Conservation (phyloP, 805 yeast genomes). For the Saturnispora kantuleensis region DNA sequence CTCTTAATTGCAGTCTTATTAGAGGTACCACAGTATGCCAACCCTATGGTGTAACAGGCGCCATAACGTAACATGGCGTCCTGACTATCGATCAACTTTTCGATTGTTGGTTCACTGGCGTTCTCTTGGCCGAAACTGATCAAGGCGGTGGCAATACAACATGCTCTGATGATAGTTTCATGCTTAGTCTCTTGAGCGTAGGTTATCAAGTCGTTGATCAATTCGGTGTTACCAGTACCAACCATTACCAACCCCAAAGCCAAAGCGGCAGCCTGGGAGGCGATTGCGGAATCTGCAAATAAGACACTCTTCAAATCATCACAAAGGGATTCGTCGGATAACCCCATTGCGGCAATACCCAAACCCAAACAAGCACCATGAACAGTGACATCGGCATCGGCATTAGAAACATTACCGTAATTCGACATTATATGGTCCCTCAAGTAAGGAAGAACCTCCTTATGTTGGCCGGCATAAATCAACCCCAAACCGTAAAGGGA, state of each 20-base stretch:
- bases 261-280: slow-evolving; percentile 94
- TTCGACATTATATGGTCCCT: slow-evolving; percentile 61
- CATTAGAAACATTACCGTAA: slow-evolving; percentile 29
- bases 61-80: slow-evolving; percentile 87
- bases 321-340: slow-evolving; percentile 61
- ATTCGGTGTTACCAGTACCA: slow-evolving; percentile 71
- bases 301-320: slow-evolving; percentile 77
- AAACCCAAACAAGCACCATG: slow-evolving; percentile 95
- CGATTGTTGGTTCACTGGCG: slow-evolving; percentile 61
- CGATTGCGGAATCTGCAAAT: slow-evolving; percentile 82
- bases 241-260: slow-evolving; percentile 95
- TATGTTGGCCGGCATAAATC: slow-evolving; percentile 93
- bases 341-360: slow-evolving; percentile 96
- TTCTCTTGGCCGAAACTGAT: slow-evolving; percentile 81
- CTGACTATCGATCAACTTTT: slow-evolving; percentile 59
- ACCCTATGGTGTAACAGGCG: slow-evolving; percentile 87
- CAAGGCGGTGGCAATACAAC: slow-evolving; percentile 82
- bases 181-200: slow-evolving; percentile 95
- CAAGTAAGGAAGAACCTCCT: slow-evolving; percentile 72
- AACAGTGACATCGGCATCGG: slow-evolving; percentile 69
- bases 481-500: slow-evolving; percentile 88
- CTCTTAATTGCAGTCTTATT: slow-evolving; percentile 78
- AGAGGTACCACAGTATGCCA: slow-evolving; percentile 96
- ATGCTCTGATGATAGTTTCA: slow-evolving; percentile 89
- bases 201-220: slow-evolving; percentile 68